Conservation (phyloP, 768 basidiomycete genomes). For the Paxillus rubicundulus region DNA sequence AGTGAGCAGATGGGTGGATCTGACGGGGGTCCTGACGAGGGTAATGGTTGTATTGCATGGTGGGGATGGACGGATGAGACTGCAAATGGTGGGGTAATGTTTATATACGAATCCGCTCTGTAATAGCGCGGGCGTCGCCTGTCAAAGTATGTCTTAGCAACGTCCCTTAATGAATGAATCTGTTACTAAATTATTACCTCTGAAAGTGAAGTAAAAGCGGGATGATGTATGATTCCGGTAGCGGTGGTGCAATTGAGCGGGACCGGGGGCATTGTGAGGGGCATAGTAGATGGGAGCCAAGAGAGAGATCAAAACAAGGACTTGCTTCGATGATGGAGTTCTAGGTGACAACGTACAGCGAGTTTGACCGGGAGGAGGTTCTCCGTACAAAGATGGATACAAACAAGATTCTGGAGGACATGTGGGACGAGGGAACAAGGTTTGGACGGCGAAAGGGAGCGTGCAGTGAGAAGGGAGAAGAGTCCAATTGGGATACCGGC, state of each 20-base stretch:
- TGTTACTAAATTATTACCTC: slow-evolving; percentile 40
- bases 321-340: slow-evolving; percentile 33
- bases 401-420: slow-evolving; percentile 22
- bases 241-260: slow-evolving; percentile 29
- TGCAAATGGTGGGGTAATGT: slow-evolving; percentile 13
- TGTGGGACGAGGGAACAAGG: too few species aligned
- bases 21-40: slow-evolving; percentile 17
- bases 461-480: slow-evolving; percentile 9
- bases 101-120: slow-evolving; percentile 35
- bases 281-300: slow-evolving; percentile 20
- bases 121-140: slow-evolving; percentile 36
- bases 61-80: slow-evolving; percentile 4
- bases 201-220: slow-evolving; percentile 33
- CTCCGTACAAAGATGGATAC: slow-evolving; percentile 22
- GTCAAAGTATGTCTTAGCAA: slow-evolving; percentile 35
- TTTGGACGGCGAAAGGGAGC: slow-evolving; percentile 7
- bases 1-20: slow-evolving; percentile 14
- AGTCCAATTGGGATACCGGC: slow-evolving; percentile 9
- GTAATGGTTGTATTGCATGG: slow-evolving; percentile 32
- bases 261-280: slow-evolving; percentile 14
- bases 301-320: slow-evolving; percentile 20
- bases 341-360: slow-evolving; percentile 28
- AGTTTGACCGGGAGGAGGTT: slow-evolving; percentile 29
- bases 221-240: slow-evolving; percentile 35
- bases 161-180: slow-evolving; percentile 37